Evolutionary conservation across 768 basidiomycete species (phyloP), one percentile per base, ranked within the genome.

Genomic region (Hemileccinum rubropunctum): DNA sequence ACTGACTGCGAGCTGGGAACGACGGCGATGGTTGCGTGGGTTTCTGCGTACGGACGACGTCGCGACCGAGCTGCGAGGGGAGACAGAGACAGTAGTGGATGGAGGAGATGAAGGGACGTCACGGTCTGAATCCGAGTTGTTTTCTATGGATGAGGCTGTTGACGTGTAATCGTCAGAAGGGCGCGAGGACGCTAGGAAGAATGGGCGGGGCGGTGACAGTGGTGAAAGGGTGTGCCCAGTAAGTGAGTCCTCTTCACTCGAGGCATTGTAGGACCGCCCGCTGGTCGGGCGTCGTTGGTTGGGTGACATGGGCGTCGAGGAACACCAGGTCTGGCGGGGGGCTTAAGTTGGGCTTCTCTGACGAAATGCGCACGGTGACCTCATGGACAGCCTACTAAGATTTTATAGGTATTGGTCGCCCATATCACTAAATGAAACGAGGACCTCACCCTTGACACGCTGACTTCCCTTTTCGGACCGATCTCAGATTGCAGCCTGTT

Each of bases 151-250:
- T 9, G 63, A 51, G 42, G 59, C 46, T 27, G 58, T 48, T 15
- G 51, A 48, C 6, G 48, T 56, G 37, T 47, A 50, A 43, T 67
- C 65, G 8, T 62, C 65, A 4, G 50, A 6, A 13, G 18, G 33
- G 23, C 63, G 62, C 0, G 58, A 49, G 1, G 58, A 32, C 0
- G 58, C 63, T 11, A 73, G 57, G 59, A 74, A 75, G 63, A 68
- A 68, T 0, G 73, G 73, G 2, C 73, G 71, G 0, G 73, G 71
- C 1, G 68, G 71, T 0, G 64, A 58, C 17, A 30, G 70, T 10
- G 65, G 62, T 14, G 48, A 15, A 9, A 57, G 32, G 0, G 42
- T 15, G 17, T 59, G 58, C 0, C 56, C 46, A 33, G 48, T 54
- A 41, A 54, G 54, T 1, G 63, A 61, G 58, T 66, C 64, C 0